Conservation (phyloP, 768 basidiomycete species). For the Lentinula lateritia region DNA sequence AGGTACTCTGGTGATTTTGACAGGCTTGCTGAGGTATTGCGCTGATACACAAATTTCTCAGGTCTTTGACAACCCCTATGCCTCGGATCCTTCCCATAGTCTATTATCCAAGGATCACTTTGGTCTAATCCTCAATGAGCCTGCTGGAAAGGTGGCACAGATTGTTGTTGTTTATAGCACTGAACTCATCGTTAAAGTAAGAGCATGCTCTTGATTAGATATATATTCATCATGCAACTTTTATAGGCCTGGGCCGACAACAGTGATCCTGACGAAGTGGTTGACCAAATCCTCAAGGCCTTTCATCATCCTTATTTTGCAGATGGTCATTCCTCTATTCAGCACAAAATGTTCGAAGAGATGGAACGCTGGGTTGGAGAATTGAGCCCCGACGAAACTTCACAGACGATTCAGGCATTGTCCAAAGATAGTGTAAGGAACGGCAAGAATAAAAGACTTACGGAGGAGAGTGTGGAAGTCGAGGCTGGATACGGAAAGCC, state of each 20-base stretch:
- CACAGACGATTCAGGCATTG: slow-evolving; percentile 40
- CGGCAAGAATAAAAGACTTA: slow-evolving; percentile 53
- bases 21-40: not conserved
- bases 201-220: slow-evolving; percentile 3
- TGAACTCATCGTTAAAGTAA: slow-evolving; percentile 48
- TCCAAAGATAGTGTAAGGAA: slow-evolving; percentile 55
- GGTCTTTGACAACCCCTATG: slow-evolving; percentile 63
- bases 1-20: slow-evolving; percentile 23
- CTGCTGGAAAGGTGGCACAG: slow-evolving; percentile 68
- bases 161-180: slow-evolving; percentile 60
- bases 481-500: slow-evolving; percentile 35
- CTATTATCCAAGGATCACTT: slow-evolving; percentile 76
- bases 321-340: slow-evolving; percentile 45
- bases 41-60: slow-evolving; percentile 12
- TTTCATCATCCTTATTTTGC: slow-evolving; percentile 72
- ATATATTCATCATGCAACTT: not conserved
- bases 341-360: slow-evolving; percentile 53
- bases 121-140: slow-evolving; percentile 65
- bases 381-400: slow-evolving; percentile 36
- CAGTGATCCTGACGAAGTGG: slow-evolving; percentile 35
- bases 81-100: slow-evolving; percentile 72
- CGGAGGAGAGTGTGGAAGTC: slow-evolving; percentile 35
- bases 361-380: slow-evolving; percentile 50
- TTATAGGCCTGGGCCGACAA: slow-evolving; percentile 44
- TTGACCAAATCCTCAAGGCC: slow-evolving; percentile 52